Conservation (phyloP, 768 basidiomycete genomes). For the Termitomyces titanicus region DNA sequence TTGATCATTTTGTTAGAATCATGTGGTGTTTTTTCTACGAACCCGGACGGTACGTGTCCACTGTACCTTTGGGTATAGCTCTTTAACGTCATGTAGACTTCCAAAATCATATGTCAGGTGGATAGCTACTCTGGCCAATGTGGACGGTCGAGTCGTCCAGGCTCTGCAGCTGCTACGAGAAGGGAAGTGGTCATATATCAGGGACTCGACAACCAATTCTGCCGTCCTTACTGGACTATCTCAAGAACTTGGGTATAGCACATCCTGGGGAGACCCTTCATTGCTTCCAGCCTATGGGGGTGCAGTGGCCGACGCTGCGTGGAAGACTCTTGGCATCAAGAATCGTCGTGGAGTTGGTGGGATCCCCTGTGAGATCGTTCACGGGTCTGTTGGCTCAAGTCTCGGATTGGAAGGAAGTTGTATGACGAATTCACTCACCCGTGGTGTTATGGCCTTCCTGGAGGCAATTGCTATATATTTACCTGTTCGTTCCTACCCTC, state of each 20-base stretch:
- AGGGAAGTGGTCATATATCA: slow-evolving; percentile 58
- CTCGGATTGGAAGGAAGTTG: slow-evolving; percentile 55
- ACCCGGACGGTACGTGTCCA: slow-evolving; percentile 52
- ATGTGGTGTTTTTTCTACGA: slow-evolving; percentile 90
- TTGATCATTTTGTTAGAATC: slow-evolving; percentile 44
- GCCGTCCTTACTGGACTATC: slow-evolving; percentile 45
- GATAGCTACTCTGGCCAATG: slow-evolving; percentile 67
- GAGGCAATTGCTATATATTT: slow-evolving; percentile 66
- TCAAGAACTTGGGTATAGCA: slow-evolving; percentile 52
- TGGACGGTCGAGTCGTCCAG: slow-evolving; percentile 57
- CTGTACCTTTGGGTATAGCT: not conserved
- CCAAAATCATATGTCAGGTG: slow-evolving; percentile 72
- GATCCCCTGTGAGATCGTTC: slow-evolving; percentile 73
- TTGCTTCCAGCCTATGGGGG: slow-evolving; percentile 65
- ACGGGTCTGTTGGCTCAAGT: slow-evolving; percentile 47
- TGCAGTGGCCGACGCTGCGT: slow-evolving; percentile 41
- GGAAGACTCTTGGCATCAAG: slow-evolving; percentile 53
- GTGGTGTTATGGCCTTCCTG: slow-evolving; percentile 54
- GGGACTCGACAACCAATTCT: slow-evolving; percentile 33
- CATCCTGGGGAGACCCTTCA: slow-evolving; percentile 60
- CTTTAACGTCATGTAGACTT: slow-evolving; percentile 32
- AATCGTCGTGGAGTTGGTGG: slow-evolving; percentile 59
- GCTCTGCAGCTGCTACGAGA: slow-evolving; percentile 51
- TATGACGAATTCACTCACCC: slow-evolving; percentile 49
- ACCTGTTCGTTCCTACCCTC: slow-evolving; percentile 47